Evolutionary conservation across 495 filamentous ascomycete species (phyloP).

Genomic region (Penicillium fimorum): DNA sequence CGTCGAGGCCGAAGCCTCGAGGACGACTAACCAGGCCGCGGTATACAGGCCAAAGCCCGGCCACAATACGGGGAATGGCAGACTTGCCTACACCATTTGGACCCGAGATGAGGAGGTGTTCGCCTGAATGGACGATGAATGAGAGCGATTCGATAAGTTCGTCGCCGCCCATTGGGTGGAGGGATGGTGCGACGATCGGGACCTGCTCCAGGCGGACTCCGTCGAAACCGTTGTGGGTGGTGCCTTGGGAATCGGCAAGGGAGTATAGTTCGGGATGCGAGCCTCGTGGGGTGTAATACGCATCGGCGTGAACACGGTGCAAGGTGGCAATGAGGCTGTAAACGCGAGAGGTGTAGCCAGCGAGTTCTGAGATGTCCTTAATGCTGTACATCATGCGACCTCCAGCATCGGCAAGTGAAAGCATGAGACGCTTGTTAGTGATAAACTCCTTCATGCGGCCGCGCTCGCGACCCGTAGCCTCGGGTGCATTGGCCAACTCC

Average conservation of each 20-base stretch:
- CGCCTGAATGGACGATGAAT: constrained; percentile 81
- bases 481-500: constrained; percentile 54
- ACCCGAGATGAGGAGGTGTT: constrained; percentile 92
- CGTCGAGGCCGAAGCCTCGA: constrained; percentile 74
- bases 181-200: constrained; percentile 80
- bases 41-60: constrained; percentile 95
- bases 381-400: constrained; percentile 99
- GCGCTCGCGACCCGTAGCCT: constrained; percentile 61
- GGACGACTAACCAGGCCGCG: constrained; percentile 86
- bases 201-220: constrained; percentile 92
- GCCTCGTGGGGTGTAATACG: constrained; percentile 70
- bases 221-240: constrained; percentile 88
- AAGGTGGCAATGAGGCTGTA: constrained; percentile 93
- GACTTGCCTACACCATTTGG: constrained; percentile 95
- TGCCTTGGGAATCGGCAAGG: constrained; percentile 86
- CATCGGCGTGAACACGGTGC: constrained; percentile 86
- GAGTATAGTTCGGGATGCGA: constrained; percentile 78
- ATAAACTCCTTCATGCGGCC: constrained; percentile 98
- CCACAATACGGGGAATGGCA: constrained; percentile 83
- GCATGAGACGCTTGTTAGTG: constrained; percentile 97
- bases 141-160: constrained; percentile 86
- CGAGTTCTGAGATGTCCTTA: constrained; percentile 92
- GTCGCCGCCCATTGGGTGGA: constrained; percentile 80
- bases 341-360: constrained; percentile 93
- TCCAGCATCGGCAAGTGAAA: constrained; percentile 94